Evolutionary conservation across 192 early-diverging fungal species (phyloP), one percentile per base, ranked within the genome.

Genomic region (Rhizophagus clarus): DNA sequence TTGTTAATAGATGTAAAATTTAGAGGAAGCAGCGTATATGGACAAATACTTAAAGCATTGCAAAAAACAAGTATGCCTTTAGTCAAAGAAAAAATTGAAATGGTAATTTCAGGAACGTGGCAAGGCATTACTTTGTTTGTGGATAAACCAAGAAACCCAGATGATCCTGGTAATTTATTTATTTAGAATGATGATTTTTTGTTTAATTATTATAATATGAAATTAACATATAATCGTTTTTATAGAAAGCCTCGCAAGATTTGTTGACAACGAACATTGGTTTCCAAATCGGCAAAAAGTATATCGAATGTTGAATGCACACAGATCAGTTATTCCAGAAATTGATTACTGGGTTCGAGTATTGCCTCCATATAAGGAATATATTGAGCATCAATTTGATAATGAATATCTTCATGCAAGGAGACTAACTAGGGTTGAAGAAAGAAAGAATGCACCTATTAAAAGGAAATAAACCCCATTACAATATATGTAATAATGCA

Each of bases 31-130:
- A 78, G 24, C 0, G 71, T 81, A 37, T 81, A 69, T 80, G 66
- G 20, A 9, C 32, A 61, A 42, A 61, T 86, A 22, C 40, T 80
- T 45, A 83, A 82, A 12, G 31, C 15, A 10, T 84, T 83, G 37
- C 83, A 83, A 29, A 34, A 17, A 49, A 64, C 62, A 32, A 40
- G 29, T 26, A 83, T 86, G 83, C 20, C 9, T 7, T 70, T 62
- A 10, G 73, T 80, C 1, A 28, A 73, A 45, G 83, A 79, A 51
- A 86, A 86, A 71, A 82, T 86, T 10, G 64, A 79, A 69, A 86
- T 86, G 85, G 24, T 86, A 42, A 12, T 84, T 3, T 28, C 7
- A 0, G 85, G 85, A 24, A 69, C 17, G 10, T 83, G 71, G 42
- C 47, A 80, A 10, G 83, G 82, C 20, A 72, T 86, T 26, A 47